Evolutionary conservation across 257 asterid genomes (phyloP), one percentile per base, ranked within the genome.

Genomic region (Henckelia pumila): DNA sequence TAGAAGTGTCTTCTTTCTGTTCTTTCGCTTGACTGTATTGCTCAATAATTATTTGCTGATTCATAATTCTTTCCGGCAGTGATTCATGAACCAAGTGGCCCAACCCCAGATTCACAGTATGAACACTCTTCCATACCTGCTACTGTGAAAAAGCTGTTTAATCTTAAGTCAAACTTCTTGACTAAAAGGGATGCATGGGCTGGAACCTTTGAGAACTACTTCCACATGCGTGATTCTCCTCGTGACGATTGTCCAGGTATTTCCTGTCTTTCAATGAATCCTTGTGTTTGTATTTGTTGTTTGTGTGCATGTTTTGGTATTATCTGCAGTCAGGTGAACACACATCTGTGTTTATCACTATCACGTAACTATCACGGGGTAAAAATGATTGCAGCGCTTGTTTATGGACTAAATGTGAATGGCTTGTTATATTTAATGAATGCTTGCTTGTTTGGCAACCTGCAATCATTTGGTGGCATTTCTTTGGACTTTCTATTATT

Each of bases 151-250:
- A 89, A 82, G 74, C 92, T 92, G 60, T 92, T 93, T 68, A 89
- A 88, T 75, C 84, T 93, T 29, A 75, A 78, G 24, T 93, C 98
- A 0, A 93, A 89, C 71, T 92, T 89, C 79, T 71, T 92, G 81
- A 92, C 97, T 56, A 92, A 88, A 79, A 80, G 98, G 77, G 98
- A 92, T 63, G 97, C 96, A 2, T 89, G 98, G 98, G 98, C 98
- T 76, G 98, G 96, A 68, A 89, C 95, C 56, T 92, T 92, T 25
- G 98, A 89, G 77, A 83, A 81, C 60, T 80, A 78, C 88, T 82
- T 92, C 53, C 67, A 47, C 72, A 37, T 78, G 60, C 97, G 98
- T 1, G 75, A 82, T 58, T 82, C 96, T 76, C 98, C 98, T 11
- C 95, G 98, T 13, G 83, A 84, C 29, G 95, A 93, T 80, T 89